Evolutionary conservation across 169 alveolate species (phyloP).

Genomic region (Perkinsus chesapeaki): DNA sequence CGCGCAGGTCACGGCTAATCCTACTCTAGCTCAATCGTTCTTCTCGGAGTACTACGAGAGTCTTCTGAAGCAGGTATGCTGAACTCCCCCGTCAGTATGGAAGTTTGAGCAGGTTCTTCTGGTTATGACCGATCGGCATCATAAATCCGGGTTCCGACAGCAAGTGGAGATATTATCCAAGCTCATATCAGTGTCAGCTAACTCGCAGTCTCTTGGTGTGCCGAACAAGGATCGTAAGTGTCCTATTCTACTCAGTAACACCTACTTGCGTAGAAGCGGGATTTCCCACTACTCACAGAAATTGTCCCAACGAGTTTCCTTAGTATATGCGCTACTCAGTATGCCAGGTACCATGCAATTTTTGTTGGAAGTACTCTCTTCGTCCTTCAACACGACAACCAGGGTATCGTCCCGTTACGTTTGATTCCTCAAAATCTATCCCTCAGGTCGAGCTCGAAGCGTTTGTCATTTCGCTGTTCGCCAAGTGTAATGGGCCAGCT

Average conservation of each 20-base stretch:
- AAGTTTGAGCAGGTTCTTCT: constrained; percentile 42
- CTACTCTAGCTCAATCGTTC: constrained; percentile 14
- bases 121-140: constrained; percentile 79
- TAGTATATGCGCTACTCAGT: too few species aligned
- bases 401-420: neutral
- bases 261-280: too few species aligned
- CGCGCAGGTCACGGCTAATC: neutral
- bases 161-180: constrained; percentile 63
- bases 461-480: neutral
- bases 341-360: neutral
- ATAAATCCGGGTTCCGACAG: constrained; percentile 76
- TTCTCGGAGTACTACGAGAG: constrained; percentile 66
- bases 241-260: too few species aligned
- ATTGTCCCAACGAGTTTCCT: too few species aligned
- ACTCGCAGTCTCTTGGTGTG: neutral
- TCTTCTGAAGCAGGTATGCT: constrained; percentile 39
- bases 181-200: neutral
- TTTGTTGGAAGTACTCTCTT: neutral
- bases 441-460: neutral
- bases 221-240: neutral
- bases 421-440: neutral
- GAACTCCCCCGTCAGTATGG: neutral
- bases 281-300: too few species aligned
- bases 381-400: neutral
- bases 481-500: neutral